Conservation (phyloP, 441 rosid species). For the Populus trichocarpa region DNA sequence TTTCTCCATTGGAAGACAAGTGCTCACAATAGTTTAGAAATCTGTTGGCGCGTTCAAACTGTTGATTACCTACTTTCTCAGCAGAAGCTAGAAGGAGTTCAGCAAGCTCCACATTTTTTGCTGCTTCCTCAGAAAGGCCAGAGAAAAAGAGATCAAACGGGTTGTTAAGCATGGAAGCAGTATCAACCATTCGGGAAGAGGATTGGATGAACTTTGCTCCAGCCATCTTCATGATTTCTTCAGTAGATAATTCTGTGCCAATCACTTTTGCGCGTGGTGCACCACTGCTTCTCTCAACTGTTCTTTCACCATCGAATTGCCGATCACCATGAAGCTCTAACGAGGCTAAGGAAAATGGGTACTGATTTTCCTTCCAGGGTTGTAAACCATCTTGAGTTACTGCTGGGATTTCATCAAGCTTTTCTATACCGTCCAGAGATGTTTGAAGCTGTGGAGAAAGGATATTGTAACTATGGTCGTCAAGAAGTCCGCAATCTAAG, state of each 20-base stretch:
- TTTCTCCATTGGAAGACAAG: slow-evolving; percentile 34
- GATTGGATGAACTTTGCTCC: slow-evolving; percentile 41
- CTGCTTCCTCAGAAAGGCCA: slow-evolving; percentile 31
- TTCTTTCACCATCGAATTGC: slow-evolving; percentile 20
- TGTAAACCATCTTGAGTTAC: slow-evolving; percentile 17
- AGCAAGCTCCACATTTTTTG: slow-evolving; percentile 37
- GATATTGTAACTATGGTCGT: slow-evolving; percentile 18
- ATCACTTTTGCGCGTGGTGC: not conserved
- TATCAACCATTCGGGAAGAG: slow-evolving; percentile 15
- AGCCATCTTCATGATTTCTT: slow-evolving; percentile 46
- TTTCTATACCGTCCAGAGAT: slow-evolving; percentile 20
- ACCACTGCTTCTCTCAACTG: slow-evolving; percentile 17
- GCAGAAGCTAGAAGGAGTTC: slow-evolving; percentile 42
- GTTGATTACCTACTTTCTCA: slow-evolving; percentile 38
- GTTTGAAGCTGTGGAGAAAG: slow-evolving; percentile 33
- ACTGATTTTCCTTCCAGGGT: slow-evolving; percentile 19
- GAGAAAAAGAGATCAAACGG: slow-evolving; percentile 26
- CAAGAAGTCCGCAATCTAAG: slow-evolving; percentile 25
- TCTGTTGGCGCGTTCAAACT: slow-evolving; percentile 38
- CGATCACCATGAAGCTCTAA: slow-evolving; percentile 22
- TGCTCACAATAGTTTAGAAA: slow-evolving; percentile 38
- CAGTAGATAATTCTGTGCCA: slow-evolving; percentile 26
- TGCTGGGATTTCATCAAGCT: slow-evolving; percentile 17
- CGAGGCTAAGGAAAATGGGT: slow-evolving; percentile 28
- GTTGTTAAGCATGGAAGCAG: slow-evolving; percentile 16